These are phyloP conservation scores for Fonsecaea monophora DNA, from an alignment of 2,329 filamentous ascomycete genomes.

Conservation along the genomic window DNA sequence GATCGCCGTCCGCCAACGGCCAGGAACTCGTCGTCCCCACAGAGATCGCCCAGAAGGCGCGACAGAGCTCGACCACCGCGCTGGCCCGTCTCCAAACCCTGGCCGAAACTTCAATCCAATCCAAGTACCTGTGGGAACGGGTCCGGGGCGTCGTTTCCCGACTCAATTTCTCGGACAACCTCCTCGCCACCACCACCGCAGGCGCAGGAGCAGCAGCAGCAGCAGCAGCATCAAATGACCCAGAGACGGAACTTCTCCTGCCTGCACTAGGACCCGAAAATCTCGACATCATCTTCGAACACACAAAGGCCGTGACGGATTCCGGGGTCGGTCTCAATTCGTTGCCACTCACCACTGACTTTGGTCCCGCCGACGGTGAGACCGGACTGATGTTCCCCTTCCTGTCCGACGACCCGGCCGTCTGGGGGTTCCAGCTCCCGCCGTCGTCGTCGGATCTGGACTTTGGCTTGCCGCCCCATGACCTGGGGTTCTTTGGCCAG, in stretches of 20 bases:
- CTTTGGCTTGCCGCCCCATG: constrained; percentile 14
- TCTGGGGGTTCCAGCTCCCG: constrained; percentile 11
- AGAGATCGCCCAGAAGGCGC: constrained; percentile 10
- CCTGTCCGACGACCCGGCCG: not conserved
- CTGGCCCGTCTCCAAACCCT: constrained; percentile 17
- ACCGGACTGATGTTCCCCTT: not conserved
- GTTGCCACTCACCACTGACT: not conserved
- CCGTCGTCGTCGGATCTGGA: constrained; percentile 7
- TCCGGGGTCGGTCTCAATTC: not conserved
- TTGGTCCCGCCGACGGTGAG: not conserved
- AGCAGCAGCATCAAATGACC: not conserved
- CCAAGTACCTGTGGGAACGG: constrained; percentile 21
- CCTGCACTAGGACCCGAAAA: not conserved
- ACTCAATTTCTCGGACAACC: constrained; percentile 9
- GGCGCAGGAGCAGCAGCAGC: not conserved
- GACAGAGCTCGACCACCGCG: constrained; percentile 11
- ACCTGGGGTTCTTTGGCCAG: constrained; percentile 4
- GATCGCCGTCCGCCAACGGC: constrained; percentile 5
- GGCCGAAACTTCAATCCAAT: constrained; percentile 15
- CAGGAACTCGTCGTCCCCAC: constrained; percentile 8
- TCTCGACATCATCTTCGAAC: not conserved
- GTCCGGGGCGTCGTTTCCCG: constrained; percentile 6
- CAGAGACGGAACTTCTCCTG: not conserved
- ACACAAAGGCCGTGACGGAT: not conserved
- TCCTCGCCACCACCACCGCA: not conserved